Evolutionary conservation across 305 asterid species (phyloP).

Genomic region (Fraxinus angustifolia): DNA sequence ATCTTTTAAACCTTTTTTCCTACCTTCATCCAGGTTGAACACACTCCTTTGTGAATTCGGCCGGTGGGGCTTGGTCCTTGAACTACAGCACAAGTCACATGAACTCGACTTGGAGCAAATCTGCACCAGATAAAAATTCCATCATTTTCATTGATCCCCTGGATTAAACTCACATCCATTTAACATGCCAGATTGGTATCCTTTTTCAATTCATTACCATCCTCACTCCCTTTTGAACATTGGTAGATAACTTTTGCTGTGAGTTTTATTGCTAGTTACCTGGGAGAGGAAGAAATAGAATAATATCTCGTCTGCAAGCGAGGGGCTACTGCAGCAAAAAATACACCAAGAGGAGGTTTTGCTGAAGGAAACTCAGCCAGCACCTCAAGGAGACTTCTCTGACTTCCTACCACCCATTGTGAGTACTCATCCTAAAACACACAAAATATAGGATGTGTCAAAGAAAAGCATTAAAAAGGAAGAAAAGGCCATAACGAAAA

Average conservation of each 20-base stretch:
- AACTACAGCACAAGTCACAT: constrained; percentile 74
- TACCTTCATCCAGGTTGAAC: constrained; percentile 92
- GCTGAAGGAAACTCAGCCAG: constrained; percentile 76
- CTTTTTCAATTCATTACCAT: neutral
- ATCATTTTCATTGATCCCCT: constrained; percentile 15
- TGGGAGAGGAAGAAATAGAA: constrained; percentile 78
- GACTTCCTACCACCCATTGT: constrained; percentile 64
- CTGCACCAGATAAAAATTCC: constrained; percentile 40
- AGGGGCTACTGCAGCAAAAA: constrained; percentile 72
- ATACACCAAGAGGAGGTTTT: constrained; percentile 78
- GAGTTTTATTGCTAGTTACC: constrained; percentile 37
- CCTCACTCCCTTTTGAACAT: neutral
- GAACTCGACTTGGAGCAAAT: constrained; percentile 55
- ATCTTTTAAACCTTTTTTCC: neutral
- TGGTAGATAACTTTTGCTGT: constrained; percentile 4
- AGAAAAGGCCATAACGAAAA: neutral
- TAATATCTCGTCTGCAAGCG: constrained; percentile 69
- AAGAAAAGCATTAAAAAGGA: neutral
- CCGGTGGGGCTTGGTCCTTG: constrained; percentile 68
- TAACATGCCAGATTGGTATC: constrained; percentile 9
- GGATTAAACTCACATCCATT: neutral
- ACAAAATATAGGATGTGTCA: neutral
- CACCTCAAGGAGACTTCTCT: constrained; percentile 77
- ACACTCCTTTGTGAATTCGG: constrained; percentile 73
- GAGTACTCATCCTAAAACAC: constrained; percentile 59